Conservation (phyloP, 805 yeast species). For the Trichomonascus vanleenenianus region DNA sequence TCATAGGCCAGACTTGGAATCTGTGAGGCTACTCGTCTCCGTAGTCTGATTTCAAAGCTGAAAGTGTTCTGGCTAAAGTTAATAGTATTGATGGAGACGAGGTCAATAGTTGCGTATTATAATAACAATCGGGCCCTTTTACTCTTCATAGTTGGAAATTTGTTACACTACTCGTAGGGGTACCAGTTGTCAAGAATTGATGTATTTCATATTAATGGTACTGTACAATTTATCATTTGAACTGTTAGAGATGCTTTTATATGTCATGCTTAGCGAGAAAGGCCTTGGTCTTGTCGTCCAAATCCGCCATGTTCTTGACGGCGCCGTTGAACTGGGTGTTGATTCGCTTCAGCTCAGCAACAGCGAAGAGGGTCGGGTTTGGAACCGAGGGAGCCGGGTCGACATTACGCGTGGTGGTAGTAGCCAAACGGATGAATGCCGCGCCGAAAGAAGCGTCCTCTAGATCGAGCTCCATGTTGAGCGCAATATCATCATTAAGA, state of each 20-base stretch:
- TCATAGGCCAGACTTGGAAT: too few relatives aligned
- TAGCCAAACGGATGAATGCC: conserved; percentile 63
- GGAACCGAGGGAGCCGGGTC: conserved; percentile 61
- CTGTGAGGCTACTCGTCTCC: too few relatives aligned
- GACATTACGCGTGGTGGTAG: conserved; percentile 49
- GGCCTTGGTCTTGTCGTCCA: conserved; percentile 13
- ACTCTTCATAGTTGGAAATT: too few relatives aligned
- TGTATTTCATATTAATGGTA: background rate
- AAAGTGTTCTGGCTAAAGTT: too few relatives aligned
- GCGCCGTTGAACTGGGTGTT: conserved; percentile 12
- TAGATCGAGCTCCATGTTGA: conserved; percentile 26
- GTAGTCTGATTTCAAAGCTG: too few relatives aligned
- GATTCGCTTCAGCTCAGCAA: conserved; percentile 14
- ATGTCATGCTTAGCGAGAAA: conserved; percentile 13
- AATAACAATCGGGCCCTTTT: too few relatives aligned
- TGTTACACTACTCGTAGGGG: background rate
- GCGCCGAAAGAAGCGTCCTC: conserved; percentile 76
- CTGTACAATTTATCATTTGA: background rate
- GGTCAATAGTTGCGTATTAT: too few relatives aligned
- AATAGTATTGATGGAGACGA: too few relatives aligned
- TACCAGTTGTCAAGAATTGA: background rate
- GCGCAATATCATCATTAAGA: conserved; percentile 24
- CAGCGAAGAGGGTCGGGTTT: conserved; percentile 22
- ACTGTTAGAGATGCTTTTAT: background rate
- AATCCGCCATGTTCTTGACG: conserved; percentile 9